A percentile compares a stretch with the other conserved stretches of the same genome.
Evolutionary conservation across 345 rosid species (phyloP).

Genomic region (Corchorus capsularis): DNA sequence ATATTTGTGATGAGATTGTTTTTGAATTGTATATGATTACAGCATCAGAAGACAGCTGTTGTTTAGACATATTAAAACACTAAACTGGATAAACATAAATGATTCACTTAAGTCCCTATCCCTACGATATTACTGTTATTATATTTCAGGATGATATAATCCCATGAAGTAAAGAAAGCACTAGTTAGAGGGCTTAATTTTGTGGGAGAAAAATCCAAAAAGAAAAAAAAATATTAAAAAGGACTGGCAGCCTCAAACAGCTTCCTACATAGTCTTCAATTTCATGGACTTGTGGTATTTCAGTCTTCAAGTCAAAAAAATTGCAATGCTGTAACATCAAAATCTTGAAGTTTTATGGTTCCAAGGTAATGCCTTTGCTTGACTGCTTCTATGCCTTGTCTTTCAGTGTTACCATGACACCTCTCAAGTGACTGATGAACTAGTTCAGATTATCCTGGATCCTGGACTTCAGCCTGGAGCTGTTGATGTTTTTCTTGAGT

Average conservation of each 20-base stretch:
- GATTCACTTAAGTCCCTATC: no score
- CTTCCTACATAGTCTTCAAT: background rate
- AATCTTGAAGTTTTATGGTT: background rate
- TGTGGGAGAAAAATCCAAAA: background rate
- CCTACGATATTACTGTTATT: no score
- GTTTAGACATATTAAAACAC: no score
- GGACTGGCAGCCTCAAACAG: background rate
- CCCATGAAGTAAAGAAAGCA: no score
- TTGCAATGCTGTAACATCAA: background rate
- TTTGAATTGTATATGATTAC: no score
- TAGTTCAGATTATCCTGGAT: conserved; percentile 71
- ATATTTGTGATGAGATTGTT: no score
- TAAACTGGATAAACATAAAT: no score
- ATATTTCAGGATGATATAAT: no score
- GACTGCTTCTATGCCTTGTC: conserved; percentile 14
- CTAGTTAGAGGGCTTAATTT: background rate
- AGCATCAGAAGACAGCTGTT: no score
- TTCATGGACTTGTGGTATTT: background rate
- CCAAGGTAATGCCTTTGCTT: background rate
- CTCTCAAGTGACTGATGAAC: conserved; percentile 85
- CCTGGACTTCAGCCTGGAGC: conserved; percentile 98
- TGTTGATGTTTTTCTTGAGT: conserved; percentile 80
- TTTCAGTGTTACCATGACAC: conserved; percentile 83
- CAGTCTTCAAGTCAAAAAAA: background rate
- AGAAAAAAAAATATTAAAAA: no score